These are phyloP conservation scores for Macrolepiota albuminosa DNA, from an alignment of 768 basidiomycete genomes.

Conservation along the genomic window DNA sequence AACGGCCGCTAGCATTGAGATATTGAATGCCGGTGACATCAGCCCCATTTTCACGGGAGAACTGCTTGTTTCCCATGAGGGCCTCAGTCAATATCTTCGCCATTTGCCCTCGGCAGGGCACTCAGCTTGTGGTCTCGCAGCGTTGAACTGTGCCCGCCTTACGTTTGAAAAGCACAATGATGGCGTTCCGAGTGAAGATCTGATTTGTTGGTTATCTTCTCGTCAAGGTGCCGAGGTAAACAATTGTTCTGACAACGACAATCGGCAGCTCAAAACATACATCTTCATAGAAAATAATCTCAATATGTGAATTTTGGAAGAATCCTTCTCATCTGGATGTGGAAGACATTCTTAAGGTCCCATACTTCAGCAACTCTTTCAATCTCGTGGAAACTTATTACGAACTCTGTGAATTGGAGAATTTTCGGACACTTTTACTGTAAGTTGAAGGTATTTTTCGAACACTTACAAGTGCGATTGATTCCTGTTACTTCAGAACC, in stretches of 20 bases:
- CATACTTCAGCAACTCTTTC: conserved; percentile 42
- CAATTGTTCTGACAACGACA: not conserved
- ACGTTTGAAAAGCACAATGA: conserved; percentile 33
- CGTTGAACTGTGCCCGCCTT: conserved; percentile 57
- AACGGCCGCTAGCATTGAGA: not conserved
- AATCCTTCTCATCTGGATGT: conserved; percentile 49
- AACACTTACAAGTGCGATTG: conserved; percentile 1
- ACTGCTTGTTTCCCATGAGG: conserved; percentile 35
- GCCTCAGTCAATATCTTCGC: conserved; percentile 54
- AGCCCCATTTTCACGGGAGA: conserved; percentile 18
- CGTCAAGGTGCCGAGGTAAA: conserved; percentile 32
- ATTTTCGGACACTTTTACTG: conserved; percentile 26
- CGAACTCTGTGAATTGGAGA: conserved; percentile 28
- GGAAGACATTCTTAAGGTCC: conserved; percentile 45
- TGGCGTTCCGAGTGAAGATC: conserved; percentile 21
- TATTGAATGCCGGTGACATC: conserved; percentile 11
- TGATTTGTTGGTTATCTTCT: conserved; percentile 30
- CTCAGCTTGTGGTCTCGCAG: conserved; percentile 62
- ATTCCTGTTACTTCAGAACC: conserved; percentile 15
- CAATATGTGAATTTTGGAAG: conserved; percentile 55
- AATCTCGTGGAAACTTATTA: conserved; percentile 29
- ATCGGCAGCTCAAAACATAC: not conserved
- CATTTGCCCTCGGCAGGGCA: conserved; percentile 27
- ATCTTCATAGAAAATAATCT: conserved; percentile 43
- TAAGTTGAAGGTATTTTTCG: conserved; percentile 12